Base-by-base conservation (phyloP, 2,329 filamentous ascomycete genomes). In the Botrytis galanthina region DNA sequence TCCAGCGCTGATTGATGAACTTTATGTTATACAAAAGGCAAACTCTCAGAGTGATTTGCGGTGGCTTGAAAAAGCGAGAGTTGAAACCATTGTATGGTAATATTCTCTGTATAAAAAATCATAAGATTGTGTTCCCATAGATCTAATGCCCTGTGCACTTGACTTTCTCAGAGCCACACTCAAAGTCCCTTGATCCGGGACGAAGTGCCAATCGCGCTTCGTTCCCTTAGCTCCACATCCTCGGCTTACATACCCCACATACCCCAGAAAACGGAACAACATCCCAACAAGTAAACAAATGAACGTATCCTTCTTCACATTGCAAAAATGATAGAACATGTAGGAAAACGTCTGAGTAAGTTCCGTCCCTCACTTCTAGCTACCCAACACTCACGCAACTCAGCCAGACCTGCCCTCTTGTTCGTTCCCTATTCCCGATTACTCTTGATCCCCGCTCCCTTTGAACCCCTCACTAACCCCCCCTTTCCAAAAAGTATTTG, bases 1-100 rank as follows among this genome's bases (percentile, higher is more conserved):
- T 20, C 92, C 94, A 0, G 91, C 91, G 0, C 95, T 98, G 79
- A 84, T 98, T 60, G 95, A 98, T 78, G 92, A 89, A 82, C 78
- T 91, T 75, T 86, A 86, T 77, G 80, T 81, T 37, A 78, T 89
- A 29, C 82, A 88, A 72, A 84, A 83, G 76, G 84, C 84, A 46
- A 87, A 87, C 4, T 83, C 82, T 0, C 79, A 80, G 8, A 86
- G 85, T 0, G 83, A 89, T 74, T 68, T 84, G 12, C 77, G 76
- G 10, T 92, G 89, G 90, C 79, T 89, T 72, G 79, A 82, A 68
- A 82, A 81, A 71, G 87, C 86, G 3, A 88, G 84, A 78, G 81
- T 91, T 29, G 80, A 84, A 73, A 80, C 79, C 61, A 78, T 86
- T 44, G 22, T 57, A 20, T 70, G 59, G 37, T 39, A 57, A 42